Evolutionary conservation across 73 alveolate genomes (phyloP), one percentile per base, ranked within the genome.

Genomic region (Tetrahymena malaccensis): DNA sequence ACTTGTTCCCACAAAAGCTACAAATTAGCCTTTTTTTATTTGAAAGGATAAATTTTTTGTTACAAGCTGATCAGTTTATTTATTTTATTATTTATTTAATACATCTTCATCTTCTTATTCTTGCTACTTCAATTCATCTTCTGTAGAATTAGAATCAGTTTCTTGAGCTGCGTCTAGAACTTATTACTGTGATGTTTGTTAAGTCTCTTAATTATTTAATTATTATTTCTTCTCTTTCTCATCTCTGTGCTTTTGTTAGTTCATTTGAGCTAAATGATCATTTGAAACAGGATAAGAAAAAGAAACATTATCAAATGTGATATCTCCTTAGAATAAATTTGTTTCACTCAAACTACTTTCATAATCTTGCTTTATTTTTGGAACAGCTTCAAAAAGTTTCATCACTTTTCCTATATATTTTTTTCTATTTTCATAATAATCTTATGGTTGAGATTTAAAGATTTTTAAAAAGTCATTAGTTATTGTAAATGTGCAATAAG

Each of bases 1-100:
- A 43, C 98, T 96, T 25, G 98, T 95, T 10, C 99, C 99, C 22
- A 98, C 98, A 56, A 98, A 95, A 27, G 99, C 99, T 17, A 97
- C 96, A 34, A 97, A 95, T 85, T 97, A 94, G 3, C 99, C 99
- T 15, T 97, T 97, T 43, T 96, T 96, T 27, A 98, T 58, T n/a
- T 25, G 38, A 34, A 98, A 94, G 17, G 95, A 93, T 12, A 98
- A 55, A 55, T 95, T 84, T 93, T 97, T 96, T 58, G 97, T 96
- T 19, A 97, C 96, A 56, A 37, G 56, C 84, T 96, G 97, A 43
- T 97, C 96, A 22, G 6, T 25, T 89, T 98, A 95, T 25, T 22
- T 56, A 56, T 25, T 56, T 12, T 4, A 13, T 56, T 56, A 9
- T 9, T 21, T 25, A 21, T 70, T 70, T 70, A 22, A 0, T n/a